A percentile compares a stretch with the other conserved stretches of the same genome.
Evolutionary conservation across 2,329 filamentous ascomycete genomes (phyloP).

Genomic region (Penicillium sp.): DNA sequence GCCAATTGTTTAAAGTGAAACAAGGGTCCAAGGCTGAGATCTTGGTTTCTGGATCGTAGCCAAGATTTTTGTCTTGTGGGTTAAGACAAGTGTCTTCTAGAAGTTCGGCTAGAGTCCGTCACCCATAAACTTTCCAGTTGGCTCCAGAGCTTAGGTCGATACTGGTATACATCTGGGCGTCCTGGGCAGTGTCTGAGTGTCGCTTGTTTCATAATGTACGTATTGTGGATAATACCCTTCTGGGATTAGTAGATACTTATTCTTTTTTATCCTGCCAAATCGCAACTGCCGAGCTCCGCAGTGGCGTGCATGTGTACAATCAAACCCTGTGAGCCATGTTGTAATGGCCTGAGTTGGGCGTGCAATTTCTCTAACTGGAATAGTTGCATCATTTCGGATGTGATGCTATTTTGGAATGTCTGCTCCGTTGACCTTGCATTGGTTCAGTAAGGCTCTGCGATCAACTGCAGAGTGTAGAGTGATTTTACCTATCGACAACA

Average conservation of each 20-base stretch:
- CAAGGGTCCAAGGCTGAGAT: conserved; percentile 26
- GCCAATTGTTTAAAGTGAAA: conserved; percentile 14
- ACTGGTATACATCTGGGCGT: neutral
- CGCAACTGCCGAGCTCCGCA: conserved; percentile 23
- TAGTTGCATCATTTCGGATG: conserved; percentile 9
- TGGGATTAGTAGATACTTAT: conserved; percentile 14
- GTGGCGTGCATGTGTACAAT: conserved; percentile 2
- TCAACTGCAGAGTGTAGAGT: no score
- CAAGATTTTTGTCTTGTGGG: conserved; percentile 3
- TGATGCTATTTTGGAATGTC: conserved; percentile 4
- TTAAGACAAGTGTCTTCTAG: neutral
- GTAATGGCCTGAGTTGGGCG: neutral
- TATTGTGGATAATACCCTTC: conserved; percentile 5
- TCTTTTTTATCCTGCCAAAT: conserved; percentile 10
- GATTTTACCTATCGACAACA: neutral
- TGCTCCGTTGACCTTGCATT: conserved; percentile 3
- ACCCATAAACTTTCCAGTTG: neutral
- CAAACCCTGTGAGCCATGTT: neutral
- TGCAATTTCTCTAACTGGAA: neutral
- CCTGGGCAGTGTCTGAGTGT: neutral
- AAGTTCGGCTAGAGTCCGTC: neutral
- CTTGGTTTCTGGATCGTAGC: conserved; percentile 9
- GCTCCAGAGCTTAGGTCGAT: neutral
- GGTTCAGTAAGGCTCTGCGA: neutral
- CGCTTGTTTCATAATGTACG: neutral